Conservation (phyloP, 768 basidiomycete genomes). For the Auriscalpium orientale region DNA sequence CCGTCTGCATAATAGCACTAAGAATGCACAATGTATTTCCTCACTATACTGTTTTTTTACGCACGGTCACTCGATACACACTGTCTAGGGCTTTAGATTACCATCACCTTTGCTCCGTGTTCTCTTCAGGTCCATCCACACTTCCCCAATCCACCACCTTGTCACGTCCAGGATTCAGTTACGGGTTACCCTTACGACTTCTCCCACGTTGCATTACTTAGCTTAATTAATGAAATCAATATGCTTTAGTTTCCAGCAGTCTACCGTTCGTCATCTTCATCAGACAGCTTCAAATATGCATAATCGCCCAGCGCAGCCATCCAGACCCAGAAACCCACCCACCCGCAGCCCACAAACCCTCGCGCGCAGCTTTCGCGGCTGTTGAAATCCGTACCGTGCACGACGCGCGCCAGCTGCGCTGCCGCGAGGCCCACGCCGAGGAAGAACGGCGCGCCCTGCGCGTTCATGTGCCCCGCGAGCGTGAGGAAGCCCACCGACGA, state of each 20-base stretch:
- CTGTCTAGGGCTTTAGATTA: not conserved
- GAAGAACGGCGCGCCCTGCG: constrained; percentile 73
- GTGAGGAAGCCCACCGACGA: constrained; percentile 69
- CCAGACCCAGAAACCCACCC: constrained; percentile 85
- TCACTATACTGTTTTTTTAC: not conserved
- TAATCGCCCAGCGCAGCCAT: constrained; percentile 74
- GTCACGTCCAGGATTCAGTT: not conserved
- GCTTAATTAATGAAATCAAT: not conserved
- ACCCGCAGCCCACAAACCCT: constrained; percentile 83
- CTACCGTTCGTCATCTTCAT: not conserved
- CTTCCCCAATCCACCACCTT: not conserved
- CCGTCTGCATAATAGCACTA: constrained; percentile 23
- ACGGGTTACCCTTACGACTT: not conserved
- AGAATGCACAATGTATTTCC: not conserved
- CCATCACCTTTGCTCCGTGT: not conserved
- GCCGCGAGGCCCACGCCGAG: constrained; percentile 67
- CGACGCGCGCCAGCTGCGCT: constrained; percentile 68
- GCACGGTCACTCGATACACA: not conserved
- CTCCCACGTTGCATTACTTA: not conserved
- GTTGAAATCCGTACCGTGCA: constrained; percentile 71
- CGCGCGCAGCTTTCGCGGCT: constrained; percentile 77
- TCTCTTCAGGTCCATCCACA: not conserved
- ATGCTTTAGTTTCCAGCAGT: not conserved
- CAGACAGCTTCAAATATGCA: constrained; percentile 16
- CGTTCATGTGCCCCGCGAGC: constrained; percentile 75